Evolutionary conservation across 768 basidiomycete species (phyloP).

Genomic region (Phanerochaete sordida): DNA sequence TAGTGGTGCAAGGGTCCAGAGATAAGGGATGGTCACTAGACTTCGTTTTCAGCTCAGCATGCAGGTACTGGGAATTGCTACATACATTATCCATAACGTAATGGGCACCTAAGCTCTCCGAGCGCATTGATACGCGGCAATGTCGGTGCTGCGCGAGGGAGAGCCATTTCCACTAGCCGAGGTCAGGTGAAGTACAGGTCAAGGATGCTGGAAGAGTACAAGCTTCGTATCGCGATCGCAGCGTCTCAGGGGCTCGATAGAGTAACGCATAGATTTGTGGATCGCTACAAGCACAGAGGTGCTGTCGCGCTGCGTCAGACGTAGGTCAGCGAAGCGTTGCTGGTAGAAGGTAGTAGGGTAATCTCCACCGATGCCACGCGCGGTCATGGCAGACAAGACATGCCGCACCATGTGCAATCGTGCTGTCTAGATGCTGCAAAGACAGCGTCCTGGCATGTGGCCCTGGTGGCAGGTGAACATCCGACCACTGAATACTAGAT

Average conservation of each 20-base stretch:
- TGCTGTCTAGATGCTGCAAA: too few relatives aligned
- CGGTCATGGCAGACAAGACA: too few relatives aligned
- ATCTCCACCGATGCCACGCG: too few relatives aligned
- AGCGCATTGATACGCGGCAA: neutral
- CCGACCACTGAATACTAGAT: too few relatives aligned
- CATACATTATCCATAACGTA: neutral
- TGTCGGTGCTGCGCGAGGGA: neutral
- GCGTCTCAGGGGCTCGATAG: neutral
- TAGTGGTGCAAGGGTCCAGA: conserved; percentile 8
- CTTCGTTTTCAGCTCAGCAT: neutral
- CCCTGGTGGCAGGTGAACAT: too few relatives aligned
- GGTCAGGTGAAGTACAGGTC: neutral
- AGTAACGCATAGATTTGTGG: neutral
- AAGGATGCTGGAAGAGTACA: neutral
- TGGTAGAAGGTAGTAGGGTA: too few relatives aligned
- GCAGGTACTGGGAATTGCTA: conserved; percentile 1
- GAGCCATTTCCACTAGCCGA: neutral
- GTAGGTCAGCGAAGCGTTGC: too few relatives aligned
- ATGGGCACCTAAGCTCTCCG: neutral
- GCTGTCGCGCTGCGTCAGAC: too few relatives aligned
- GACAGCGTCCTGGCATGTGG: too few relatives aligned
- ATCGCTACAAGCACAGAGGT: too few relatives aligned
- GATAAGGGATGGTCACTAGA: conserved; percentile 6
- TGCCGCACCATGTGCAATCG: too few relatives aligned
- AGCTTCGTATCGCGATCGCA: neutral